phyloP scores from a whole-genome alignment of 2,329 filamentous ascomycete genomes.

The Nemania serpens region DNA sequence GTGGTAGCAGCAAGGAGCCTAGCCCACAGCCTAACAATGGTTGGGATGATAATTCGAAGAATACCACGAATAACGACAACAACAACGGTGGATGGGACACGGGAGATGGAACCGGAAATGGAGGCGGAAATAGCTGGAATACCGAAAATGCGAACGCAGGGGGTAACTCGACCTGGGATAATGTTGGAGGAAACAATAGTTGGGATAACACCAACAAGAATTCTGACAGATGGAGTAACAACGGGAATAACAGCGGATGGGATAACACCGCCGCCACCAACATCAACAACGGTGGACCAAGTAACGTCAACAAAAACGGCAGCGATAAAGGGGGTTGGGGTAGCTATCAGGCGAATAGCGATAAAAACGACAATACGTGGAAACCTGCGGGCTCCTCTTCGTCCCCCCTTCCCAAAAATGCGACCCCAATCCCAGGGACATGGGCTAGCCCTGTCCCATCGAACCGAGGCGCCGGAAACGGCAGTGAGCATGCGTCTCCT shows the following conservation, averaged over 20 bases:
- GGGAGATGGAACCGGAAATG: neutral
- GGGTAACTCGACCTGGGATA: constrained; percentile 10
- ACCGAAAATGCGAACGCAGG: constrained; percentile 8
- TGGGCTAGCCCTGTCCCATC: constrained; percentile 24
- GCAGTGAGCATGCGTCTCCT: constrained; percentile 4
- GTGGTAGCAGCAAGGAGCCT: constrained; percentile 25
- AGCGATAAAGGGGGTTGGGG: neutral
- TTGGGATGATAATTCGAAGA: constrained; percentile 17
- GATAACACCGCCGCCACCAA: neutral
- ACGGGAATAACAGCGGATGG: constrained; percentile 4
- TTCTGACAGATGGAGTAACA: constrained; percentile 2
- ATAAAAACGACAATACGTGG: neutral
- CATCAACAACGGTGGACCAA: neutral
- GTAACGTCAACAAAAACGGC: constrained; percentile 6
- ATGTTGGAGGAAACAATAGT: neutral
- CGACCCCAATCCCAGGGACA: constrained; percentile 20
- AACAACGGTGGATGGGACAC: constrained; percentile 10
- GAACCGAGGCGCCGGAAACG: constrained; percentile 20
- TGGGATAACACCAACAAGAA: constrained; percentile 6
- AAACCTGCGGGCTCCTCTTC: neutral
- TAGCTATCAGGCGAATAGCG: neutral
- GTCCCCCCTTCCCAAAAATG: neutral
- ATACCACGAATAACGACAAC: constrained; percentile 11
- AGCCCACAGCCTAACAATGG: constrained; percentile 21
- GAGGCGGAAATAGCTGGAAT: constrained; percentile 10